A percentile compares a stretch with the other conserved stretches of the same genome.
Evolutionary conservation across 352 stramenopile genomes (phyloP).

Genomic region (Phytophthora nicotianae): DNA sequence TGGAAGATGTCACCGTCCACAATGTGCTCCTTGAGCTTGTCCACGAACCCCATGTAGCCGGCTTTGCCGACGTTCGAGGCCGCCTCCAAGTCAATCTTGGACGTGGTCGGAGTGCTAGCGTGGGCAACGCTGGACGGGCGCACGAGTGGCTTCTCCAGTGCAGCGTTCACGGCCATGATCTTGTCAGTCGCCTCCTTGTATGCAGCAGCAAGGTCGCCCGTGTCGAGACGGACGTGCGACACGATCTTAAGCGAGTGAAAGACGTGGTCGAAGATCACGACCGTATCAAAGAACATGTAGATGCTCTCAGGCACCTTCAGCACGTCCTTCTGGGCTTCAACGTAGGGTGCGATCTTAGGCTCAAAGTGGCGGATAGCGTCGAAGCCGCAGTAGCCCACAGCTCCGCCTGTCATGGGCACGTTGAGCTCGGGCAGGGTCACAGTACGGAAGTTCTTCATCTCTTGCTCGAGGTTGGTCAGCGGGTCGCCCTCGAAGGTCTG

Average conservation of each 20-base stretch:
- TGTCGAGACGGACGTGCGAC: constrained; percentile 80
- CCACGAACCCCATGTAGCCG: constrained; percentile 89
- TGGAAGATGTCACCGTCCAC: constrained; percentile 92
- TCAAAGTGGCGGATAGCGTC: constrained; percentile 91
- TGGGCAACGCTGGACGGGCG: constrained; percentile 64
- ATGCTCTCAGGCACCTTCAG: constrained; percentile 87
- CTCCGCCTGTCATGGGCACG: constrained; percentile 86
- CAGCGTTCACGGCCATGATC: constrained; percentile 66
- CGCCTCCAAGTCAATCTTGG: constrained; percentile 71
- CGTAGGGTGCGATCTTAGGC: constrained; percentile 76
- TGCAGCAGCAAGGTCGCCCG: constrained; percentile 57
- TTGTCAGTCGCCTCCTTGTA: constrained; percentile 79
- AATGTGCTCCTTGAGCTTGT: constrained; percentile 89
- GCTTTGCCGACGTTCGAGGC: constrained; percentile 84
- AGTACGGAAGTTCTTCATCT: constrained; percentile 78
- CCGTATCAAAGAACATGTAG: constrained; percentile 92
- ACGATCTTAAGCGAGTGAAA: constrained; percentile 92
- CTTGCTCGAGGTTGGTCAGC: constrained; percentile 74
- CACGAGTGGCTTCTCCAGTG: constrained; percentile 65
- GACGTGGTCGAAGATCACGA: constrained; percentile 91
- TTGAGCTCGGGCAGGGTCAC: constrained; percentile 74
- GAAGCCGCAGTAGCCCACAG: constrained; percentile 90
- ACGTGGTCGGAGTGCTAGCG: constrained; percentile 42
- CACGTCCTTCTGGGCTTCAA: constrained; percentile 79
- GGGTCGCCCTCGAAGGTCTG: constrained; percentile 71